These are phyloP conservation scores for Tulasnella sp. DNA, from an alignment of 768 basidiomycete species.

Conservation along the genomic window DNA sequence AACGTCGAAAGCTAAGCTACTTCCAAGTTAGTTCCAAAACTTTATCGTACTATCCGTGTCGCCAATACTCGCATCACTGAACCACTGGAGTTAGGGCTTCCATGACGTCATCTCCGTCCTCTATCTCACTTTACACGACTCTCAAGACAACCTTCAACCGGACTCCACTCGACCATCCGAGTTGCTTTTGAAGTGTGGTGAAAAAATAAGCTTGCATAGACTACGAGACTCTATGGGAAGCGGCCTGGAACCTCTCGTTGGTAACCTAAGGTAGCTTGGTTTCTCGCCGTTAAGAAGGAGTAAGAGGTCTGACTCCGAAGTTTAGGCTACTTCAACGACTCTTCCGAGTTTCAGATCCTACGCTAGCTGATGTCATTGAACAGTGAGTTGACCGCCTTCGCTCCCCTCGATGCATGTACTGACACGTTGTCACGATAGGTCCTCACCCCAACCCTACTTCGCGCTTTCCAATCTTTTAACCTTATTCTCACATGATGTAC, in stretches of 20 bases:
- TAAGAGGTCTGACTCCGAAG: not conserved
- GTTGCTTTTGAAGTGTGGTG: constrained; percentile 36
- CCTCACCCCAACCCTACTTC: constrained; percentile 79
- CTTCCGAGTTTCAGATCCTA: constrained; percentile 64
- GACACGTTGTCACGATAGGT: constrained; percentile 41
- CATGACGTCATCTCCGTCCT: constrained; percentile 89
- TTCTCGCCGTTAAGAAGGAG: not conserved
- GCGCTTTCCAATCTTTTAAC: constrained; percentile 88
- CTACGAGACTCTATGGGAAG: constrained; percentile 86
- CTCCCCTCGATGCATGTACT: not conserved
- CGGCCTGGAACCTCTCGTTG: constrained; percentile 79
- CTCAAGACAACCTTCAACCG: constrained; percentile 48
- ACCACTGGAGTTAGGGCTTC: constrained; percentile 59
- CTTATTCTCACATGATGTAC: constrained; percentile 87
- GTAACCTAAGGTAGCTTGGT: constrained; percentile 58
- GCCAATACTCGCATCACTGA: not conserved
- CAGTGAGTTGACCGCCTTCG: constrained; percentile 43
- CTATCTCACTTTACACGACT: constrained; percentile 62
- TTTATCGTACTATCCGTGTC: not conserved
- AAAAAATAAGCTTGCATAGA: constrained; percentile 72
- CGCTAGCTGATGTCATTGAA: constrained; percentile 65
- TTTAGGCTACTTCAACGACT: constrained; percentile 70
- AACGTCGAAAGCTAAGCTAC: constrained; percentile 68
- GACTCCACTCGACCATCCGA: constrained; percentile 39
- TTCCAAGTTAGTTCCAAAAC: constrained; percentile 60